These are phyloP conservation scores for Aspergillus pseudotamarii DNA, from an alignment of 2,329 filamentous ascomycete species.

Conservation along the genomic window DNA sequence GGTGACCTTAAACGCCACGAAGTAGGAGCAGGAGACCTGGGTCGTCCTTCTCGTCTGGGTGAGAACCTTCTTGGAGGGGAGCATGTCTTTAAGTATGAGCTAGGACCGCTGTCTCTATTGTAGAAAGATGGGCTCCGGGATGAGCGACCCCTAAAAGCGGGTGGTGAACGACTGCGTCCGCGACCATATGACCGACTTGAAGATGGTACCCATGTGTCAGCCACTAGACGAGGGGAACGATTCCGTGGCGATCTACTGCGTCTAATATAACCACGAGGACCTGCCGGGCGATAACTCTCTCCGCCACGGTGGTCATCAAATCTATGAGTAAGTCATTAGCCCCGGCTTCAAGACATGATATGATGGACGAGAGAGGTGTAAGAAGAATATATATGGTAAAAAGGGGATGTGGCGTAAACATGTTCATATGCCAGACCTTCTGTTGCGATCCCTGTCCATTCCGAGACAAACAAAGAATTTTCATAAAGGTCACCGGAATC, in stretches of 20 bases:
- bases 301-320: constrained; percentile 47
- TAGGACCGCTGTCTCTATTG: constrained; percentile 36
- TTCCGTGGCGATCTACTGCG: constrained; percentile 41
- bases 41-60: constrained; percentile 42
- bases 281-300: constrained; percentile 47
- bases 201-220: constrained; percentile 47
- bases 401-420: background rate
- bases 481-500: background rate
- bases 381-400: background rate
- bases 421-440: constrained; percentile 39
- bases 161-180: constrained; percentile 47
- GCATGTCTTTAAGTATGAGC: constrained; percentile 37
- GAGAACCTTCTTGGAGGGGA: constrained; percentile 45
- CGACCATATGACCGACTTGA: constrained; percentile 36
- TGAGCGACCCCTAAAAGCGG: constrained; percentile 44
- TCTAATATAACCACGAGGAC: constrained; percentile 40
- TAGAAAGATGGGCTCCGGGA: constrained; percentile 46
- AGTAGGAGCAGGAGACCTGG: constrained; percentile 39
- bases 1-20: constrained; percentile 46
- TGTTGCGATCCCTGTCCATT: constrained; percentile 47
- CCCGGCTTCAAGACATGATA: background rate
- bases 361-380: background rate
- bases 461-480: background rate
- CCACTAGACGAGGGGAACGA: constrained; percentile 40
- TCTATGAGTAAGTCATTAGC: constrained; percentile 26